Percentiles rank a stretch among this genome's conserved stretches.
Evolutionary conservation across 2,329 filamentous ascomycete species (phyloP).

Genomic region (Venturiaceae sp.): DNA sequence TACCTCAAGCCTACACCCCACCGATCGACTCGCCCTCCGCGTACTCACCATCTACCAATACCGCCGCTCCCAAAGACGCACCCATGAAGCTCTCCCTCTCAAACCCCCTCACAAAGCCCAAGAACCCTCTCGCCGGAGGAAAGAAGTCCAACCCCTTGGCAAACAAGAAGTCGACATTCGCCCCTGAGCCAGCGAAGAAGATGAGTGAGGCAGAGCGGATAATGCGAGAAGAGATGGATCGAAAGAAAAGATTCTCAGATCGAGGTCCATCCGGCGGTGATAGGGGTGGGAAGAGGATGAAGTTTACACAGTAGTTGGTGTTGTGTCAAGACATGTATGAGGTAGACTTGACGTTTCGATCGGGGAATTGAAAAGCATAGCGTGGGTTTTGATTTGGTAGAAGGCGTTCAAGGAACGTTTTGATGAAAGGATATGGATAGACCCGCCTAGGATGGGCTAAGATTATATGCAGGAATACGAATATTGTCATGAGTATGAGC

Average conservation of each 20-base stretch:
- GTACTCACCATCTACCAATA: background rate
- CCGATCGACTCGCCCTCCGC: background rate
- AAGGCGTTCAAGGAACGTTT: background rate
- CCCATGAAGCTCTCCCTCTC: slow-evolving; percentile 53
- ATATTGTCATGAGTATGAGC: background rate
- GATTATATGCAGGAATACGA: background rate
- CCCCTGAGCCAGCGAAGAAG: slow-evolving; percentile 57
- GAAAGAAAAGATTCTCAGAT: slow-evolving; percentile 22
- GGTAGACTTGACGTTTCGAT: too few species aligned
- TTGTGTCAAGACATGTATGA: too few species aligned
- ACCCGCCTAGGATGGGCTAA: background rate
- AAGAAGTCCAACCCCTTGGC: slow-evolving; percentile 62
- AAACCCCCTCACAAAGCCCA: slow-evolving; percentile 49
- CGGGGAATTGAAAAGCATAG: too few species aligned
- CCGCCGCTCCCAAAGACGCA: background rate
- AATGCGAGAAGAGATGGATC: slow-evolving; percentile 55
- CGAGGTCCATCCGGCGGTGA: background rate
- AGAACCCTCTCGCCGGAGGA: slow-evolving; percentile 61
- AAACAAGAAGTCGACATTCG: slow-evolving; percentile 51
- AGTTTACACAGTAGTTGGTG: background rate
- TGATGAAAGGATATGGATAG: background rate
- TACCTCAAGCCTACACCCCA: background rate
- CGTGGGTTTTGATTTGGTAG: background rate
- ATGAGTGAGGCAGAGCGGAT: slow-evolving; percentile 84
- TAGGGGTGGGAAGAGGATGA: slow-evolving; percentile 2